Evolutionary conservation across 139 green algal genomes (phyloP), one percentile per base, ranked within the genome.

Genomic region (Chlorella sp.): DNA sequence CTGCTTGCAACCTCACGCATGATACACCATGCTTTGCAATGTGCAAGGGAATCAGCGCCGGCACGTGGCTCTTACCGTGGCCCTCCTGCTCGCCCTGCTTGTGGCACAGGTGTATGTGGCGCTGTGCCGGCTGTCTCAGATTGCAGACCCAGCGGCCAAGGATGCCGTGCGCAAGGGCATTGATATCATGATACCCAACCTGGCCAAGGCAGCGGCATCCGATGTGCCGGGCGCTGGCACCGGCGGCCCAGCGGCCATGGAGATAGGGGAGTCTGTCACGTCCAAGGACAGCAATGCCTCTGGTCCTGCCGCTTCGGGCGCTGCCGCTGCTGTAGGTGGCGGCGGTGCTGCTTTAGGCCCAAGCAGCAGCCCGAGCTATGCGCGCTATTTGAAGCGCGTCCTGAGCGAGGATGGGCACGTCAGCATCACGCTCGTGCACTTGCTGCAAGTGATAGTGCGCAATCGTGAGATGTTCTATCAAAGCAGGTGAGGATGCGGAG

Each of bases 371-470:
- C 96, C 94, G 37, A 95, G 96, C 53, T 98, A 96, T 95, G 95
- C 98, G 60, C 91, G 95, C 2, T 98, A 97, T 92, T 92, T 94
- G 7, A 97, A 97, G 93, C 95, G 96, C 60, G 94, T 96, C 82
- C 91, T 99, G 71, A 88, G 96, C 2, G 97, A 98, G 88, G 97
- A 99, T 91, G 94, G 93, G 0, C 92, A 87, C 42, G 48, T 96
- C 83, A 96, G 90, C 36, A 83, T 97, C 48, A 91, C 89, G 60
- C 78, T 99, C n/a, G 91, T 97, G 61, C 97, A 99, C 91, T 92
- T 99, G 64, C 98, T 97, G 95, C 96, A 99, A 91, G 89, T 99
- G 39, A 89, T 99, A 36, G 95, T 99, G 57, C 93, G 96, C 39
- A 98, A 99, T 90, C 91, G 94, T 2, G 91, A 97, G 61, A 83